Conservation (phyloP, 2,329 filamentous ascomycete genomes). For the Hymenoscyphus infarciens region DNA sequence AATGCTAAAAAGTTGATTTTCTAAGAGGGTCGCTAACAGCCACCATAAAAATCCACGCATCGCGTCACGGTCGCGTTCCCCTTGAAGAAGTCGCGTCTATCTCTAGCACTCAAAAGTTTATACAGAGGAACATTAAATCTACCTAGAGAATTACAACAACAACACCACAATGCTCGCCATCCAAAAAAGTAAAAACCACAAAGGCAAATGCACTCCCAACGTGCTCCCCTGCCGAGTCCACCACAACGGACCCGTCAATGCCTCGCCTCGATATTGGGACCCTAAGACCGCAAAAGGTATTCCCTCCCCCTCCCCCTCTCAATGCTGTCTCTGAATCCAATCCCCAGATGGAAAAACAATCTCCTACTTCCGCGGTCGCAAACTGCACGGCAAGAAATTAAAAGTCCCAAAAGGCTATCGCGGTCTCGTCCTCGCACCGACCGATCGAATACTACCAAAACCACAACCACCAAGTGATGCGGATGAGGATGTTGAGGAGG, state of each 20-base stretch:
- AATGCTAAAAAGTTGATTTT: no score
- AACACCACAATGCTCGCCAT: conserved; percentile 30
- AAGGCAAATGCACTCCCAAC: conserved; percentile 47
- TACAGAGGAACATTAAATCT: neutral
- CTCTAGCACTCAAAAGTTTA: neutral
- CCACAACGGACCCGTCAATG: conserved; percentile 68
- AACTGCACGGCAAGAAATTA: conserved; percentile 65
- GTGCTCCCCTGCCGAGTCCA: conserved; percentile 78
- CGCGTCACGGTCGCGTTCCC: conserved; percentile 11
- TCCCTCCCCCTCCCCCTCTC: neutral
- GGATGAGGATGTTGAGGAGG: conserved; percentile 44
- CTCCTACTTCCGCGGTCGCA: conserved; percentile 76
- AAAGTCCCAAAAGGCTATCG: conserved; percentile 68
- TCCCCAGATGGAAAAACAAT: conserved; percentile 48
- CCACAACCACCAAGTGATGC: conserved; percentile 33
- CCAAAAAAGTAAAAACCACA: conserved; percentile 26
- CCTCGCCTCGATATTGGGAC: conserved; percentile 66
- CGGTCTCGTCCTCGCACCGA: conserved; percentile 56
- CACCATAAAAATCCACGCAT: conserved; percentile 5
- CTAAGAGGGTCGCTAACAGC: no score
- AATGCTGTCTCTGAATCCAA: conserved; percentile 14
- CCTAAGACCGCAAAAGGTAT: conserved; percentile 48
- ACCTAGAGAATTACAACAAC: neutral
- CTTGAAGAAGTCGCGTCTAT: neutral
- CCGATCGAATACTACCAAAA: conserved; percentile 36